Conservation (phyloP, 2,329 filamentous ascomycete genomes). For the Trichoderma guizhouense region DNA sequence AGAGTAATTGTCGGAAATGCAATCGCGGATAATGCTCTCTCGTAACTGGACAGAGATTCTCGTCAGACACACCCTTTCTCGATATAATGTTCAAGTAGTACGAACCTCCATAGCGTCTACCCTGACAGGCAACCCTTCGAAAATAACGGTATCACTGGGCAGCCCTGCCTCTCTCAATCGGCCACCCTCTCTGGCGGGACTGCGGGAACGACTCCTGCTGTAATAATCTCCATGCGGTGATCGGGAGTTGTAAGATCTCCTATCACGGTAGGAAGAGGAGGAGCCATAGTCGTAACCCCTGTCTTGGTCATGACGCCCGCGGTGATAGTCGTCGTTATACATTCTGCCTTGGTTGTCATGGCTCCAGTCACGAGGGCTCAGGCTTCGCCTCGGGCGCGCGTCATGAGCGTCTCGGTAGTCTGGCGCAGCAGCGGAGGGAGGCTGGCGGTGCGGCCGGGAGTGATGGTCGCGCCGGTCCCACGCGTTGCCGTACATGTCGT, state of each 20-base stretch:
- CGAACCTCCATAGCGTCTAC: slow-evolving; percentile 52
- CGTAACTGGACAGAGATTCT: slow-evolving; percentile 30
- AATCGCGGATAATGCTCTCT: slow-evolving; percentile 34
- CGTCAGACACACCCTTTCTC: neutral
- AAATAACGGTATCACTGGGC: slow-evolving; percentile 51
- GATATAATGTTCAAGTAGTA: slow-evolving; percentile 13
- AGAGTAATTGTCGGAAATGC: slow-evolving; percentile 35
- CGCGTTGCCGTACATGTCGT: slow-evolving; percentile 32
- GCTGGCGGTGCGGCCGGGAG: slow-evolving; percentile 27
- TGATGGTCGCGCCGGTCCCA: slow-evolving; percentile 30
- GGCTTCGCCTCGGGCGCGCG: slow-evolving; percentile 25
- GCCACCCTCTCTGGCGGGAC: slow-evolving; percentile 37
- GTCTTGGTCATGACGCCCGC: slow-evolving; percentile 24
- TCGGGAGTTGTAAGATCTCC: slow-evolving; percentile 23
- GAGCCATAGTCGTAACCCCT: slow-evolving; percentile 21
- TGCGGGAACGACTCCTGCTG: slow-evolving; percentile 34
- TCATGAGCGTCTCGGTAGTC: slow-evolving; percentile 30
- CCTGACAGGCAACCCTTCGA: slow-evolving; percentile 51
- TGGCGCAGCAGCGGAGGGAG: slow-evolving; percentile 25
- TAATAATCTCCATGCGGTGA: slow-evolving; percentile 28
- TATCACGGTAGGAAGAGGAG: slow-evolving; percentile 21
- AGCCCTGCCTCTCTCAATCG: slow-evolving; percentile 35
- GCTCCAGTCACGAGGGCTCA: slow-evolving; percentile 27
- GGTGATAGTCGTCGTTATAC: slow-evolving; percentile 38
- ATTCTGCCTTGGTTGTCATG: slow-evolving; percentile 37